Base-by-base conservation (phyloP, 257 asterid species). In the Solanum megistacrolobum region DNA sequence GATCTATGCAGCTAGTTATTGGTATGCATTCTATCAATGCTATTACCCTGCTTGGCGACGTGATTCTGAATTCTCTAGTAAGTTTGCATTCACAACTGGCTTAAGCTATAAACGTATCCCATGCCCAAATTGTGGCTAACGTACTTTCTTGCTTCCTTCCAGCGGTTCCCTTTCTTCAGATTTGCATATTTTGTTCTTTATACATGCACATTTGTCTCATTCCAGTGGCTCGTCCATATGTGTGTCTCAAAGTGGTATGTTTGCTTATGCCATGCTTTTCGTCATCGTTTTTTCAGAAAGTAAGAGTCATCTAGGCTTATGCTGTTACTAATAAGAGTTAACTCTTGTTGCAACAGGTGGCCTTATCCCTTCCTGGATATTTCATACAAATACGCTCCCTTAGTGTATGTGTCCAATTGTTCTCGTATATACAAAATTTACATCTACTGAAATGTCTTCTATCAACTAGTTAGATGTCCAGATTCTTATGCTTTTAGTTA, bases 121-220 rank as follows among this genome's bases (percentile, higher is more conserved):
- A 18, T 82, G 71, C 71, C 69, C 39, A 39, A 20, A 69, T 31
- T 13, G 18, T 39, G 21, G 88, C 75, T 92, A 41, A 91, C n/a
- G 46, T 66, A 43, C 58, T 82, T 68, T 66, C 34, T 90, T 21
- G 31, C 86, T 88, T 88, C 72, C 86, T 89, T 91, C 62, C 98
- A 96, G 99, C 90, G 92, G 34, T 95, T 96, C 86, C 99, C 99
- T 71, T 95, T 93, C 94, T 96, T 95, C 84, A 94, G 99, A 62
- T 87, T 96, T 58, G 98, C 94, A 58, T 96, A 96, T 89, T 95
- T 96, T 90, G 88, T 91, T 73, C 90, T 95, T 55, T 95, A 92
- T 94, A 96, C 98, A 13, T 90, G 92, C 85, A 72, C 86, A 32
- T 96, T 89, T 87, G 94, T 94, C 92, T 13, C 94, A 89, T 94